Percentiles rank a stretch among this genome's conserved stretches.
phyloP scores from a whole-genome alignment of 2,329 filamentous ascomycete genomes.

The Penicillium olsonii region DNA sequence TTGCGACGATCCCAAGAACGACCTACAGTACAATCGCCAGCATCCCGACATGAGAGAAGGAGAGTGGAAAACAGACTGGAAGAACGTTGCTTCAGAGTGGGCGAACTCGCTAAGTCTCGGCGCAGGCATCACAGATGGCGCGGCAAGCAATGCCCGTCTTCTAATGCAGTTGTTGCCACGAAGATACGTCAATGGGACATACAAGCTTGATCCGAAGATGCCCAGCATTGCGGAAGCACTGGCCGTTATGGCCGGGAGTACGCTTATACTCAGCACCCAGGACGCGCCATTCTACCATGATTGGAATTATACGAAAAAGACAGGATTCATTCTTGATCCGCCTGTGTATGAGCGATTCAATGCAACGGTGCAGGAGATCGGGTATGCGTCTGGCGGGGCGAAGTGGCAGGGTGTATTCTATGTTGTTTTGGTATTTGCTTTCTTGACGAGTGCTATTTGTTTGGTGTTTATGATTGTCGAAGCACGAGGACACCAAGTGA shows the following conservation, averaged over 20 bases:
- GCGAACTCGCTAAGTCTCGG: conserved; percentile 57
- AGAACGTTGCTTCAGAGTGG: conserved; percentile 58
- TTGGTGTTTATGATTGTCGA: conserved; percentile 63
- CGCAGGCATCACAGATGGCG: conserved; percentile 56
- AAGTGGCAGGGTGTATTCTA: conserved; percentile 69
- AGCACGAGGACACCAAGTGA: conserved; percentile 61
- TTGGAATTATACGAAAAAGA: conserved; percentile 54
- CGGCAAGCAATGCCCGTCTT: conserved; percentile 62
- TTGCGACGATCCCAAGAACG: conserved; percentile 62
- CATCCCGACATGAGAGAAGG: conserved; percentile 37
- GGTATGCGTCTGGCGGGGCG: conserved; percentile 69
- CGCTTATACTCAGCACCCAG: conserved; percentile 61
- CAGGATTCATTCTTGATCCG: conserved; percentile 40
- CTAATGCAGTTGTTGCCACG: conserved; percentile 59
- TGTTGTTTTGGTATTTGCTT: conserved; percentile 64
- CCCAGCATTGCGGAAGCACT: conserved; percentile 75
- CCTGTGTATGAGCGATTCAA: conserved; percentile 63
- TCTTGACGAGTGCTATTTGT: conserved; percentile 67
- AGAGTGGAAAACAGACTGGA: conserved; percentile 53
- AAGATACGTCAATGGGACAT: conserved; percentile 31
- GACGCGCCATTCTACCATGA: conserved; percentile 62
- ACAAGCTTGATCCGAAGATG: conserved; percentile 50
- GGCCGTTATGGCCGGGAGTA: conserved; percentile 68
- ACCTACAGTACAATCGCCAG: conserved; percentile 57
- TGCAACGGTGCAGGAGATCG: conserved; percentile 62